phyloP scores from a whole-genome alignment of 805 yeast species.

The Suhomyces sp. region DNA sequence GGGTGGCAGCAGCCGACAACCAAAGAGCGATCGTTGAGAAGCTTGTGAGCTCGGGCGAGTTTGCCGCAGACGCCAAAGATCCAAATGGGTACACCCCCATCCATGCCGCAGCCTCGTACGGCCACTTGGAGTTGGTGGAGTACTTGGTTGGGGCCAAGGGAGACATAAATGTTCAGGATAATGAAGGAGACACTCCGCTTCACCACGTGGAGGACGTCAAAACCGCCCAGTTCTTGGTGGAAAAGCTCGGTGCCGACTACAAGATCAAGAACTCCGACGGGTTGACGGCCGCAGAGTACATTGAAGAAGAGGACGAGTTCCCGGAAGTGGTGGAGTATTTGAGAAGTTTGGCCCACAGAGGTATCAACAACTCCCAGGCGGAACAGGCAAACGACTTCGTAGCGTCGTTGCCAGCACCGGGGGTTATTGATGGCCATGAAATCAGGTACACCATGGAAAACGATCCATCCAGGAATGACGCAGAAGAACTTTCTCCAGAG shows the following conservation, averaged over 20 bases:
- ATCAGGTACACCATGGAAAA: conserved; percentile 55
- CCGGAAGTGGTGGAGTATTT: conserved; percentile 74
- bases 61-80: conserved; percentile 72
- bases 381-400: conserved; percentile 17
- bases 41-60: conserved; percentile 47
- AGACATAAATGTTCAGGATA: conserved; percentile 75
- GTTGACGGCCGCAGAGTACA: conserved; percentile 66
- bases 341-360: conserved; percentile 37
- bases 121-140: conserved; percentile 64
- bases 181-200: conserved; percentile 93
- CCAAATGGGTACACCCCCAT: conserved; percentile 95
- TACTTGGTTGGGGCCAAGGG: conserved; percentile 63
- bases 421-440: conserved; percentile 44
- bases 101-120: conserved; percentile 97
- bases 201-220: conserved; percentile 79
- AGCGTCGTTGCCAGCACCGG: conserved; percentile 34
- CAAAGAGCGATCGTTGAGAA: conserved; percentile 56
- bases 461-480: conserved; percentile 31
- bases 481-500: conserved; percentile 41
- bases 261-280: conserved; percentile 67
- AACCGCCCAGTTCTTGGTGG: conserved; percentile 65
- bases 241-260: conserved; percentile 65
- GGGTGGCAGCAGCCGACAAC: conserved; percentile 95
- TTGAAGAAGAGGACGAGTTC: conserved; percentile 81
- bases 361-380: conserved; percentile 12